Base-by-base conservation (phyloP, 805 yeast species). In the Candida schatavii region DNA sequence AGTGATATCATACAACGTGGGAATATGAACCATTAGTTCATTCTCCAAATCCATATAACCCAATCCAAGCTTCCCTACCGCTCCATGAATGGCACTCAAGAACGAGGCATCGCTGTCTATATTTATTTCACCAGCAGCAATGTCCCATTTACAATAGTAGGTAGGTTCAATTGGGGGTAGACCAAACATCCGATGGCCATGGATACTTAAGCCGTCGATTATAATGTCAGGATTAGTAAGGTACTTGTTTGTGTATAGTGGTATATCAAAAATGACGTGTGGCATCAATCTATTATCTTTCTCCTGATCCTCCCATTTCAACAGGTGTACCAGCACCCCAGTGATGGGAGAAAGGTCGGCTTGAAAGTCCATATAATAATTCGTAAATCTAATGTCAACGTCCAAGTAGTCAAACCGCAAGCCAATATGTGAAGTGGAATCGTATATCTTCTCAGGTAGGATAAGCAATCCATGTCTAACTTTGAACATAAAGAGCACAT, bases 181-280 rank as follows among this genome's bases (percentile, higher is more conserved):
- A 0, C 99, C 99, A 67, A 88, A 88, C 82, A 90, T 81, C 54
- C 98, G 72, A 59, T 91, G 96, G 1, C 96, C 95, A 59, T 87
- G 95, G 19, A 88, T 70, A 2, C 73, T 55, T 10, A 85, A 56
- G 0, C 83, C 81, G 53, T 83, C 85, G 37, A 86, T 70, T 3
- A 57, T 49, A 23, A 86, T 50, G 34, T 80, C 79, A 1, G 81
- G 71, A 0, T 11, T 34, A 4, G 38, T 26, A 4, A 50, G 28
- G 25, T 45, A 45, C n/a, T 35, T 20, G n/a, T 45, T 43, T 4
- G 42, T 44, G 46, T 71, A 53, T 43, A 49, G 37, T 19, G 56
- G 45, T 4, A 59, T 56, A 37, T 59, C 56, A 43, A 55, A 61
- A 3, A 62, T 48, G 2, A 48, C 46, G 44, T 31, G 15, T 14